Evolutionary conservation across 2,329 filamentous ascomycete species (phyloP), one percentile per base, ranked within the genome.

Genomic region (Alternaria panax): DNA sequence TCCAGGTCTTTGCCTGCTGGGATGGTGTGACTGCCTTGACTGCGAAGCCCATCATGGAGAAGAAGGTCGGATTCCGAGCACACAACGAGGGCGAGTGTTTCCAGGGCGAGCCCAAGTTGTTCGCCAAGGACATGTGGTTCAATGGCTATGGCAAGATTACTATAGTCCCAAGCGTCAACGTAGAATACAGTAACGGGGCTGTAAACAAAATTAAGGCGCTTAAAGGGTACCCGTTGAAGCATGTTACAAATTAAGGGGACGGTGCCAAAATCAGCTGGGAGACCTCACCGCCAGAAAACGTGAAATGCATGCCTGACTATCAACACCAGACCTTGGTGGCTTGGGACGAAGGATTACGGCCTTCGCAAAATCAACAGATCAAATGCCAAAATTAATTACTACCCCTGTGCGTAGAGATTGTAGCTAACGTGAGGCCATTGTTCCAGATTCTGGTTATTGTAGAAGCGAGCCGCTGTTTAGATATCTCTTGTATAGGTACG

Each of bases 1-100:
- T 88, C 59, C 87, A 88, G 68, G 86, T 87, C 0, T 88, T 86
- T 59, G 72, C 85, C 1, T 88, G 87, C 70, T 88, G 86, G 86
- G 87, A 88, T 59, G 87, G 86, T 2, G 84, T 82, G 0, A 79
- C 79, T 0, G 81, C 80, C 0, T 82, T 88, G 51, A 75, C 75
- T 0, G 85, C 84, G 0, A 73, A 75, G 40, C 83, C 85, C 0
- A 68, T 88, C 8, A 57, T 86, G 4, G 73, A 80, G 14, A 66
- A 75, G 0, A 75, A 75, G 9, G 69, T 87, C 2, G 62, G 69
- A 6, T 88, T 88, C 66, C 79, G 86, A 1, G 66, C 65, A 1
- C 66, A 74, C 6, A 59, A 69, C 16, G 65, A 73, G 16, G 63
- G 57, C 53, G 86, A 88, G 67, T 88, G 86, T 57, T 77, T 70